Base-by-base conservation (phyloP, 2,329 filamentous ascomycete genomes). In the Myriosclerotinia duriaeana region DNA sequence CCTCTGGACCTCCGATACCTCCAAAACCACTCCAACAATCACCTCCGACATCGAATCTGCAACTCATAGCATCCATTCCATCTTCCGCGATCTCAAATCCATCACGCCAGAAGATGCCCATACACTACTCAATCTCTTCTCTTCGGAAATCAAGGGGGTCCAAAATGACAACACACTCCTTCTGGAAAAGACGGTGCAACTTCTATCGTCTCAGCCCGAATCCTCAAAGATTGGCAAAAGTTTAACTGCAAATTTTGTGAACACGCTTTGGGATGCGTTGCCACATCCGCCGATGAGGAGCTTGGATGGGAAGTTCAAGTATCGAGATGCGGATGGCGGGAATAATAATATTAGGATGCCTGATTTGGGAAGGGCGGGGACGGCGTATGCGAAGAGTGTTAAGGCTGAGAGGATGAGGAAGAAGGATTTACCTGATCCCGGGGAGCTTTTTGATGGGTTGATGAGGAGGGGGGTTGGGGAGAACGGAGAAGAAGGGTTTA, bases 91-190 rank as follows among this genome's bases (percentile, higher is more conserved):
- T 68, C 69, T 85, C n/a, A 76, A 74, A 62, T 76, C 78, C 63
- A 70, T 85, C 71, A 80, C 76, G 60, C 76, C 81, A 17, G 75
- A 78, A 69, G 64, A 75, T 72, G 74, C 89, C 55, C 83, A 84
- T 71, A 90, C 89, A 0, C 78, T 91, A 30, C 76, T 83, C 54
- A 81, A 85, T 14, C 78, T 91, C 52, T 78, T 90, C 65, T 82
- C 84, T 65, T 81, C 79, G 69, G 87, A 90, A 77, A 76, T 87
- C 40, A 87, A 84, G 70, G 87, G 89, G 1, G 82, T 83, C 17
- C 77, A 85, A 2, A 87, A 94, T 72, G 91, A 94, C 79, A 90
- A 89, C 78, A 89, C 87, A 0, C 89, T 91, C 82, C 80, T 92
- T 58, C 91, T 92, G 87, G 89, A 92, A 76, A 82, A 85, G 5